phyloP scores from a whole-genome alignment of 768 basidiomycete species.

The Clitopilus passeckerianus region DNA sequence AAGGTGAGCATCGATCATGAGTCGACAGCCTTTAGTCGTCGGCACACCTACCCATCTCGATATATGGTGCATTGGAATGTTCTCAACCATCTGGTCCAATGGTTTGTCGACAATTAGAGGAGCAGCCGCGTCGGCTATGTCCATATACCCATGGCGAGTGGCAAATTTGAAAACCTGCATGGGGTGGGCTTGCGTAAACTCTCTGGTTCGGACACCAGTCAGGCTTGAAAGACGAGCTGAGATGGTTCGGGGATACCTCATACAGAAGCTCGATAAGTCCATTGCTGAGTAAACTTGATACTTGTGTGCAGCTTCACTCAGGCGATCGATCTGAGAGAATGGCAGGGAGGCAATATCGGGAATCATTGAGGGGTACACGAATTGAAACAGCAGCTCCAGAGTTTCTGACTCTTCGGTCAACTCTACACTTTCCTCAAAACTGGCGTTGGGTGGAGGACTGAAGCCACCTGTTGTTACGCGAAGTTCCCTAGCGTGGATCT shows the following conservation, averaged over 20 bases:
- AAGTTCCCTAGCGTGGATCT: conserved; percentile 6
- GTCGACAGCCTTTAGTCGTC: too few relatives aligned
- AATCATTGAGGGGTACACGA: conserved; percentile 9
- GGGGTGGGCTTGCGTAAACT: neutral
- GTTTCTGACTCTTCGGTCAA: conserved; percentile 5
- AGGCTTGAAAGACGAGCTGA: too few relatives aligned
- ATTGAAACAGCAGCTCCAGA: conserved; percentile 12
- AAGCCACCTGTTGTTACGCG: conserved; percentile 2
- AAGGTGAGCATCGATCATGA: too few relatives aligned
- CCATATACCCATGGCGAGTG: neutral
- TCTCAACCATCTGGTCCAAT: too few relatives aligned
- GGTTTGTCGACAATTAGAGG: too few relatives aligned
- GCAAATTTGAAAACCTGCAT: neutral
- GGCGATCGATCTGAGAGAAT: conserved; percentile 2
- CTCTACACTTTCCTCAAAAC: conserved; percentile 8
- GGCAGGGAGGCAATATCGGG: conserved; percentile 5
- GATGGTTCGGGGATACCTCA: conserved; percentile 12
- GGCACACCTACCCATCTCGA: too few relatives aligned
- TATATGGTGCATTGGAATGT: too few relatives aligned
- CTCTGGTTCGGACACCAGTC: too few relatives aligned
- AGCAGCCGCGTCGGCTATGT: too few relatives aligned
- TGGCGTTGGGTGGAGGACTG: conserved; percentile 3
- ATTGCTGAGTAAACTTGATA: conserved; percentile 19
- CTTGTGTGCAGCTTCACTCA: conserved; percentile 20
- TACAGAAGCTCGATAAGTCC: conserved; percentile 11